Evolutionary conservation across 495 filamentous ascomycete species (phyloP).

Genomic region (Penicillium crystallinum): DNA sequence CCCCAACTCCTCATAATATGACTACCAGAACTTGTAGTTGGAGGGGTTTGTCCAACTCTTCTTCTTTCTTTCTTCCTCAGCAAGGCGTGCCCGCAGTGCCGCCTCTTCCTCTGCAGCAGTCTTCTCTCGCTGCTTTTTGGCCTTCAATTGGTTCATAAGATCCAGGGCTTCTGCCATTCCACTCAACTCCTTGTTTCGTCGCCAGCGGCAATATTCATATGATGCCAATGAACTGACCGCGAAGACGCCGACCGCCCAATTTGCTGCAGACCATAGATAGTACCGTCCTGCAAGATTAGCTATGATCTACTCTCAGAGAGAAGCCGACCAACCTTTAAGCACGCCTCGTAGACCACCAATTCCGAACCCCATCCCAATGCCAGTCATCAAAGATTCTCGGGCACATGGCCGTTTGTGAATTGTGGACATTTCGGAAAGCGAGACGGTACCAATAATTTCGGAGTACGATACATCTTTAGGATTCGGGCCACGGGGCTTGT

Average conservation of each 20-base stretch:
- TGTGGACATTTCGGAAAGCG: conserved; percentile 61
- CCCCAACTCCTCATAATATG: conserved; percentile 29
- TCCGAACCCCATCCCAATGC: conserved; percentile 71
- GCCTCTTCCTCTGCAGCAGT: conserved; percentile 50
- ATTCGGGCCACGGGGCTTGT: conserved; percentile 45
- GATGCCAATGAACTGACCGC: conserved; percentile 55
- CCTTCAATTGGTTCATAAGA: conserved; percentile 68
- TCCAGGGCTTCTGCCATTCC: conserved; percentile 77
- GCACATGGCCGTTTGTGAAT: conserved; percentile 80
- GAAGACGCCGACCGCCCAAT: conserved; percentile 82
- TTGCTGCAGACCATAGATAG: conserved; percentile 54
- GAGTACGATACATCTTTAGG: conserved; percentile 46
- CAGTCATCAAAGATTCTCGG: conserved; percentile 72
- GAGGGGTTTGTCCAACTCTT: conserved; percentile 50
- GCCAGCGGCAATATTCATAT: conserved; percentile 77
- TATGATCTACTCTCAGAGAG: neutral
- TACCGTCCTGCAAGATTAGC: conserved; percentile 32
- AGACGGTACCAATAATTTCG: conserved; percentile 63
- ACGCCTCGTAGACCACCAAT: conserved; percentile 67
- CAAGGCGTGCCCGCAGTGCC: conserved; percentile 26
- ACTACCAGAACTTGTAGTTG: conserved; percentile 49
- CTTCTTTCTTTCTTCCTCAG: conserved; percentile 46
- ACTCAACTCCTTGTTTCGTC: conserved; percentile 62
- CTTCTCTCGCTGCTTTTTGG: conserved; percentile 61
- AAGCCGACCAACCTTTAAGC: conserved; percentile 54